Evolutionary conservation across 2,329 filamentous ascomycete species (phyloP), one percentile per base, ranked within the genome.

Genomic region (Alternaria panax): DNA sequence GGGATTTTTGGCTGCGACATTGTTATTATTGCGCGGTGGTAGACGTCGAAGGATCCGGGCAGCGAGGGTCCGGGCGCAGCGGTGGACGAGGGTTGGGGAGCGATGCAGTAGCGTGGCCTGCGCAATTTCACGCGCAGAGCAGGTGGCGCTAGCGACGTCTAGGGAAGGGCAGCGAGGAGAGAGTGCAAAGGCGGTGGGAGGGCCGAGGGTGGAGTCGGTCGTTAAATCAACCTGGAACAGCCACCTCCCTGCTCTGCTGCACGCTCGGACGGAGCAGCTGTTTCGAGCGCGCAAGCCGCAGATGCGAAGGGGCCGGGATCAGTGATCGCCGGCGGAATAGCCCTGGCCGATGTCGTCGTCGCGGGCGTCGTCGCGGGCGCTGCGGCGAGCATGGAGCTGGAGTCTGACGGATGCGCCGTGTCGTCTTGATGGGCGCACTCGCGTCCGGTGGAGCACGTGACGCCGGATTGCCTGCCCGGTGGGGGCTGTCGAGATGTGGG

Each of bases 141-240:
- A 54, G 54, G 41, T 51, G 59, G 51, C 64, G 60, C 60, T 62
- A 61, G 61, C 48, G 56, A 60, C 52, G 48, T 34, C 43, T 52
- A 58, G 56, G 42, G 57, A 46, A 55, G 43, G 57, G 51, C 51
- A 54, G 56, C 51, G 56, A 58, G 50, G 57, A 64, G 51, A 51
- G 51, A 53, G 45, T 36, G 63, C 60, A 57, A 52, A 51, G 52
- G 64, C 60, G 54, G 60, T 66, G 65, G 63, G 59, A 56, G 64
- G 65, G 66, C 66, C 66, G 65, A 63, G 64, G 45, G 65, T 70
- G 74, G 69, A 72, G 73, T 65, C 57, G 64, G 68, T 59, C 67
- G 74, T 73, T 73, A 75, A 76, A 77, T 77, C 73, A 75, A 77
- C 72, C 69, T 75, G 66, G 74, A 77, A 76, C 74, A 72, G 68